A percentile compares a stretch with the other conserved stretches of the same genome.
These are phyloP conservation scores for Umbelopsis sp. DNA, from an alignment of 192 early-diverging fungal genomes.

Conservation along the genomic window DNA sequence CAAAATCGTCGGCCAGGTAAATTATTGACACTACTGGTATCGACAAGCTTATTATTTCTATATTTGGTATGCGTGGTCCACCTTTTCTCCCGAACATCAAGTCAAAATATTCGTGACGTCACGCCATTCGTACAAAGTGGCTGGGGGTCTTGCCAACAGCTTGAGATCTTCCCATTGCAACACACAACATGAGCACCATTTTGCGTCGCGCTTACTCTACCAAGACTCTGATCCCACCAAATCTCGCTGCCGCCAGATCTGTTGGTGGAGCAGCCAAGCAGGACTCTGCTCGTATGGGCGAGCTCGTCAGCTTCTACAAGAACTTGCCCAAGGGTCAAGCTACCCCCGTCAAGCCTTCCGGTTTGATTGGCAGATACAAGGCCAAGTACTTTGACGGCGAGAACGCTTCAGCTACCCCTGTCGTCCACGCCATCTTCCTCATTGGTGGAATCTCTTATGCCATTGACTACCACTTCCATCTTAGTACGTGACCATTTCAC, in stretches of 20 bases:
- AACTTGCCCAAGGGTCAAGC: slow-evolving; percentile 73
- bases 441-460: slow-evolving; percentile 60
- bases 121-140: background rate
- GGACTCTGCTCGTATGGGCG: slow-evolving; percentile 54
- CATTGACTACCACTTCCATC: slow-evolving; percentile 60
- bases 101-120: too few species aligned
- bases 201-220: slow-evolving; percentile 48
- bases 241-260: slow-evolving; percentile 70
- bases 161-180: slow-evolving; percentile 1
- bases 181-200: slow-evolving; percentile 36
- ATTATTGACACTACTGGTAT: too few species aligned
- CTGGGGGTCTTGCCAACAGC: background rate
- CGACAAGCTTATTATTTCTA: background rate
- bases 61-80: background rate
- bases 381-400: slow-evolving; percentile 75
- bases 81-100: too few species aligned
- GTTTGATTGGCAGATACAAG: slow-evolving; percentile 65
- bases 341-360: slow-evolving; percentile 54
- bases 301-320: slow-evolving; percentile 76
- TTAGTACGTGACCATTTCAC: background rate
- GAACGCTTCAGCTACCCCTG: slow-evolving; percentile 68
- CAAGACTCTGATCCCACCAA: slow-evolving; percentile 71
- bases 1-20: too few species aligned
- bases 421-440: slow-evolving; percentile 65
- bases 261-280: slow-evolving; percentile 56